Evolutionary conservation across 1,284 basidiomycete species (phyloP).

Genomic region (Ustilago xerochloae): DNA sequence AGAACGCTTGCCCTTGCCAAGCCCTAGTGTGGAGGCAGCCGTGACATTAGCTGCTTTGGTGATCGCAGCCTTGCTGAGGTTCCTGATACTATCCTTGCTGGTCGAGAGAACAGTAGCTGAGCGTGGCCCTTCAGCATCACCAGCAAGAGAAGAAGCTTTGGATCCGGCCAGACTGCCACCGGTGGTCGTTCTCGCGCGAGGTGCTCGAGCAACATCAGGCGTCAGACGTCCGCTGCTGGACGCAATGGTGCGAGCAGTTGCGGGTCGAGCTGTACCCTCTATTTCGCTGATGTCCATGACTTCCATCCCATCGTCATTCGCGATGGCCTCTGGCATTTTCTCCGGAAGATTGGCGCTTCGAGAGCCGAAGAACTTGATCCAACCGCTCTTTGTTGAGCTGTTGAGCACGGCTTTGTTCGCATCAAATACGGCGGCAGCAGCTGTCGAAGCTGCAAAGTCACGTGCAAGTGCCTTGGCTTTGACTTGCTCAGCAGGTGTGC

Average conservation of each 20-base stretch:
- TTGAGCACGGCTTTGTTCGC: constrained; percentile 58
- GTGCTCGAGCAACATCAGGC: constrained; percentile 11
- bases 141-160: constrained; percentile 30
- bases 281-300: constrained; percentile 61
- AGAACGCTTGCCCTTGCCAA: constrained; percentile 31
- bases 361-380: constrained; percentile 59
- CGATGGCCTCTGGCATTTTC: constrained; percentile 23
- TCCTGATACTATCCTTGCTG: constrained; percentile 39
- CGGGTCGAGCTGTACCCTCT: constrained; percentile 3
- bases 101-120: constrained; percentile 25
- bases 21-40: constrained; percentile 25
- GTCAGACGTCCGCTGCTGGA: constrained; percentile 11
- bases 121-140: constrained; percentile 11
- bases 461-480: constrained; percentile 60
- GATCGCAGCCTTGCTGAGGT: constrained; percentile 31
- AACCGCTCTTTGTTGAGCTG: constrained; percentile 45
- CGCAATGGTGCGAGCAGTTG: constrained; percentile 6
- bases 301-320: constrained; percentile 47
- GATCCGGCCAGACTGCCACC: constrained; percentile 19
- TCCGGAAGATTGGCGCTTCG: constrained; percentile 40
- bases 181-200: constrained; percentile 11
- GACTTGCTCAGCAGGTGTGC: constrained; percentile 62
- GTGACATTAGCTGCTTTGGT: constrained; percentile 44
- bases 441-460: constrained; percentile 14
- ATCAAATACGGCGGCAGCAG: constrained; percentile 24